Evolutionary conservation across 2,329 filamentous ascomycete species (phyloP), one percentile per base, ranked within the genome.

Genomic region (Cordyceps militaris): DNA sequence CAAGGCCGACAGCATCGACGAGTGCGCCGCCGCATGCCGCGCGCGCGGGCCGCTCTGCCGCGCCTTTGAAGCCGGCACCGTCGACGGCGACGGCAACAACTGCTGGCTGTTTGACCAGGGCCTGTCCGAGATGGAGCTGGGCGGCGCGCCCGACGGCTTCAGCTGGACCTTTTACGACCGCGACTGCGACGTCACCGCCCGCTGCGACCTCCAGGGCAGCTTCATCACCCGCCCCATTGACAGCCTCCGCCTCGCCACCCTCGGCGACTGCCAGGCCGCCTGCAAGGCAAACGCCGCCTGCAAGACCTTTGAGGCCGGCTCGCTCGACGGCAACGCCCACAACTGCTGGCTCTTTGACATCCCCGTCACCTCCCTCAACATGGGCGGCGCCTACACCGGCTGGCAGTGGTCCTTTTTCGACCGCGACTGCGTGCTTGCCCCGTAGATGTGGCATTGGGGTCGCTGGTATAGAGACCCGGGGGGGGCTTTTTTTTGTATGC

Each of bases 51-150:
- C 9, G 28, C 28, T 46, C 21, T 58, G 56, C 56, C 16, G 38
- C 21, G 28, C 56, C 19, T 58, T 58, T n/a, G 56, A 58, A 32
- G 47, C 40, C 14, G 56, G 56, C 48, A 58, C 56, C 38, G 47
- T 58, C 38, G 56, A 58, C 48, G 56, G 56, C 48, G 36, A 51
- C 56, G 48, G 48, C 47, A 51, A 58, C 56, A 58, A 58, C 48
- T 58, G 56, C 48, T 58, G 56, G 56, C 40, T 58, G 6, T 58
- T 58, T 9, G 21, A 28, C 8, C 36, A 52, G 16, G 6, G 9
- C n/a, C 47, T 58, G 2, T 38, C 38, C 38, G 56, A 58, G 28
- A 51, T 58, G 56, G 47, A 52, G 16, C 21, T 58, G 24, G 56
- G 56, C 56, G n/a, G 16, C 40, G 38, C 32, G 11, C 40, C 52